Base-by-base conservation (phyloP, 176 grass and related monocot genomes). In the Hyparrhenia diplandra region DNA sequence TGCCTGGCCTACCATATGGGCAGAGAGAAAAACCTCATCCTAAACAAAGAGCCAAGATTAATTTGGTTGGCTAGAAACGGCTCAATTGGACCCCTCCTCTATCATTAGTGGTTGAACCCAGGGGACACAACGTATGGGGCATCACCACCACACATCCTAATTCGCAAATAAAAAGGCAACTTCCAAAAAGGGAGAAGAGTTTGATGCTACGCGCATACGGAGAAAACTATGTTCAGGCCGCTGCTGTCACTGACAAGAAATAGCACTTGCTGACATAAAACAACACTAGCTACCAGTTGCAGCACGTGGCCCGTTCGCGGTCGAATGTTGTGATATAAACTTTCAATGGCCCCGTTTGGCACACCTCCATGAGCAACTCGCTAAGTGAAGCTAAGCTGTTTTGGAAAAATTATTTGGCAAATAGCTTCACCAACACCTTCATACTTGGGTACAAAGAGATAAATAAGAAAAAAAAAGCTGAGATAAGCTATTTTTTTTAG, bases 101-200 rank as follows among this genome's bases (percentile, higher is more conserved):
- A 83, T 90, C 83, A 79, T 83, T 83, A 83, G 88, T 74, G 88
- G 54, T 90, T 86, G 88, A 86, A 86, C 79, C 79, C 31, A n/a
- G 74, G 74, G 59, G 74, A 35, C 10, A 79, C 88, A 86, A 86
- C 88, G 88, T 79, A 90, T 74, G 68, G 20, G 41, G 58, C 88
- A 79, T 79, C 0, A 1, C 60, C 17, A 43, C 88, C 88, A 90
- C 79, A 79, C 79, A 86, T 77, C 60, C 83, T 25, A 67, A 36
- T 62, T 21, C 20, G 1, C 8, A 40, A 76, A 54, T 62, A n/a
- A 40, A 18, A 69, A 2, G 7, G 1, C 5, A 13, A 29, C 27
- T 58, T 27, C 80, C n/a, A n/a, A 66, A 85, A 60, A 60, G 41
- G n/a, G 18, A 72, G 27, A 78, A 45, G 31, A 7, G 21, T 2